phyloP scores from a whole-genome alignment of 352 stramenopile species.

The Phytophthora sojae region DNA sequence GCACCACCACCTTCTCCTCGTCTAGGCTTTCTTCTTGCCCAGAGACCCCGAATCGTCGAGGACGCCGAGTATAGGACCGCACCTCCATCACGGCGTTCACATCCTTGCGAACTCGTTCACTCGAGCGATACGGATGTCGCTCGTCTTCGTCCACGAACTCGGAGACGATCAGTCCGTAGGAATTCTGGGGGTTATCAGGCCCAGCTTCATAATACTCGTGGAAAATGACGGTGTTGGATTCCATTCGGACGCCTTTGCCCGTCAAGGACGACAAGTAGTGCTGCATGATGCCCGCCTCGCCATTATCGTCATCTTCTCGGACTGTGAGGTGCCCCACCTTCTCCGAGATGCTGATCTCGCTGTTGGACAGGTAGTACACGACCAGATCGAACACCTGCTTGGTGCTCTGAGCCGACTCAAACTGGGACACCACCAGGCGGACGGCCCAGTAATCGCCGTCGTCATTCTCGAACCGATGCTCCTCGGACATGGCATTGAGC shows the following conservation, averaged over 20 bases:
- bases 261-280: conserved; percentile 38
- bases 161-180: conserved; percentile 33
- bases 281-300: conserved; percentile 34
- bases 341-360: conserved; percentile 55
- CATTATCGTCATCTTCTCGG: conserved; percentile 47
- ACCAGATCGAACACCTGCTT: conserved; percentile 50
- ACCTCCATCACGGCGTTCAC: conserved; percentile 35
- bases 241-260: conserved; percentile 25
- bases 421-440: conserved; percentile 19
- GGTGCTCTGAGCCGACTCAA: conserved; percentile 32
- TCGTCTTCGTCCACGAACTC: conserved; percentile 55
- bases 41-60: not conserved
- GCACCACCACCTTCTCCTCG: conserved; percentile 43
- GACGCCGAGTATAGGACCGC: conserved; percentile 5
- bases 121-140: conserved; percentile 42
- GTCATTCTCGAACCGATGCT: conserved; percentile 28
- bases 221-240: conserved; percentile 44
- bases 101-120: conserved; percentile 43
- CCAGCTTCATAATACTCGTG: conserved; percentile 26
- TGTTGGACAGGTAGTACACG: conserved; percentile 35
- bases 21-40: too few species aligned
- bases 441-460: conserved; percentile 26
- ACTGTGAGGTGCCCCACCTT: conserved; percentile 48
- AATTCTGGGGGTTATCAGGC: not conserved
- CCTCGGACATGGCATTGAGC: conserved; percentile 25